These are phyloP conservation scores for Medicago lupulina DNA, from an alignment of 306 rosid genomes.

Conservation along the genomic window DNA sequence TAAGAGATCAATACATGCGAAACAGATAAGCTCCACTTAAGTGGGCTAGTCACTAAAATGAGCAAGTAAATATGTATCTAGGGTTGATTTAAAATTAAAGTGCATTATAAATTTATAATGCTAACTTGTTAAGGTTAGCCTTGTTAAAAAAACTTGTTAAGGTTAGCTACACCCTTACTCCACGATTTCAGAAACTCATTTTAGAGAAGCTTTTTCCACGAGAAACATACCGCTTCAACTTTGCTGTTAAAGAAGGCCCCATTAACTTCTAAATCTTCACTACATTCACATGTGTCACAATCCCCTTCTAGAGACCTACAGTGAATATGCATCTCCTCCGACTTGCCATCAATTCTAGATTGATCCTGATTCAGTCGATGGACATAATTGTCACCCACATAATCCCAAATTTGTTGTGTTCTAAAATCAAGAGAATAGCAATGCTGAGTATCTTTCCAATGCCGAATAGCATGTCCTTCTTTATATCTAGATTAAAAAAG, in stretches of 20 bases:
- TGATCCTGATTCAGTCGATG: slow-evolving; percentile 94
- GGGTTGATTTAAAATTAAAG: not conserved
- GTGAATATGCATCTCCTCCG: slow-evolving; percentile 54
- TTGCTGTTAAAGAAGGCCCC: slow-evolving; percentile 86
- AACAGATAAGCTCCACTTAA: slow-evolving; percentile 21
- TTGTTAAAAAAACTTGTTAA: not conserved
- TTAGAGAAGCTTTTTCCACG: not conserved
- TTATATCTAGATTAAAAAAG: slow-evolving; percentile 64
- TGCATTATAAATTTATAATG: not conserved
- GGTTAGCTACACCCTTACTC: slow-evolving; percentile 4
- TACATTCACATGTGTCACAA: slow-evolving; percentile 67
- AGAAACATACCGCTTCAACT: slow-evolving; percentile 82
- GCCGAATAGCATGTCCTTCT: slow-evolving; percentile 94
- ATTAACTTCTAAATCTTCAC: slow-evolving; percentile 73
- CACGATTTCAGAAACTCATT: not conserved
- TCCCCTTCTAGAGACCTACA: slow-evolving; percentile 71
- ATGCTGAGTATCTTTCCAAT: slow-evolving; percentile 83
- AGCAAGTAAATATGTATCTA: slow-evolving; percentile 11
- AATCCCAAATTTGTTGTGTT: slow-evolving; percentile 97
- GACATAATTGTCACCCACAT: slow-evolving; percentile 85
- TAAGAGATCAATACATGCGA: slow-evolving; percentile 31
- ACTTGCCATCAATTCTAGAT: slow-evolving; percentile 81
- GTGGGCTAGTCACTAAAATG: not conserved
- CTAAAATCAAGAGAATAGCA: slow-evolving; percentile 92
- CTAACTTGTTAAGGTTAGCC: slow-evolving; percentile 1